A percentile compares a stretch with the other conserved stretches of the same genome.
phyloP scores from a whole-genome alignment of 306 rosid species.

The Parietaria judaica region DNA sequence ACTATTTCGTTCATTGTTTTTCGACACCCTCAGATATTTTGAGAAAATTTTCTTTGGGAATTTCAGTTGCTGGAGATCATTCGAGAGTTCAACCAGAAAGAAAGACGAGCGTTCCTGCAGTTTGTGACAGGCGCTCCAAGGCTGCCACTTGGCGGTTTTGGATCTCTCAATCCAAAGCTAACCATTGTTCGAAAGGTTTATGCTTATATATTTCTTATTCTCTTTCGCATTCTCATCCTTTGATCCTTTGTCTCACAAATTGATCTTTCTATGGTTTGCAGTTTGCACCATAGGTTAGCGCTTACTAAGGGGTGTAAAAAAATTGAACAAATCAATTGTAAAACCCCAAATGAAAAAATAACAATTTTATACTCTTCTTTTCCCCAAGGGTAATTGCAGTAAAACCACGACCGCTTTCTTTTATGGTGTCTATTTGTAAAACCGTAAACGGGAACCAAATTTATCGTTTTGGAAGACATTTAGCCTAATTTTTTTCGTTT shows the following conservation, averaged over 20 bases:
- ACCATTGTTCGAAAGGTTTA: constrained; percentile 87
- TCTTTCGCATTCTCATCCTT: constrained; percentile 3
- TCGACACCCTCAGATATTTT: constrained; percentile 4
- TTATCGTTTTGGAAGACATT: no score
- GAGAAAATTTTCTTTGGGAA: constrained; percentile 9
- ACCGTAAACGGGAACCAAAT: no score
- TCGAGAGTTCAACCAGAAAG: constrained; percentile 54
- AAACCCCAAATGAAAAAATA: no score
- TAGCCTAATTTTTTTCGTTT: no score
- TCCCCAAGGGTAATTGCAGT: no score
- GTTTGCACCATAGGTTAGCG: background rate
- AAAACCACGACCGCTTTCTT: no score
- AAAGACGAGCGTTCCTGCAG: constrained; percentile 82
- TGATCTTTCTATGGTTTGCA: background rate
- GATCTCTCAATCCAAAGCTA: constrained; percentile 90
- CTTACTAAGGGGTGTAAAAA: no score
- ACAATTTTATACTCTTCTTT: no score
- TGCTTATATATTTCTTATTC: background rate
- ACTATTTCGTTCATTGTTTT: background rate
- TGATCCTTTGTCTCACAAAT: constrained; percentile 8
- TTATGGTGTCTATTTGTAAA: no score
- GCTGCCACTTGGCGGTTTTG: constrained; percentile 94
- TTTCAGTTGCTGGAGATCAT: constrained; percentile 79
- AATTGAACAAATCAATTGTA: no score
- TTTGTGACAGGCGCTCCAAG: constrained; percentile 97